Percentiles rank a stretch among this genome's conserved stretches.
Evolutionary conservation across 352 stramenopile genomes (phyloP).

Genomic region (Phytophthora sp.): DNA sequence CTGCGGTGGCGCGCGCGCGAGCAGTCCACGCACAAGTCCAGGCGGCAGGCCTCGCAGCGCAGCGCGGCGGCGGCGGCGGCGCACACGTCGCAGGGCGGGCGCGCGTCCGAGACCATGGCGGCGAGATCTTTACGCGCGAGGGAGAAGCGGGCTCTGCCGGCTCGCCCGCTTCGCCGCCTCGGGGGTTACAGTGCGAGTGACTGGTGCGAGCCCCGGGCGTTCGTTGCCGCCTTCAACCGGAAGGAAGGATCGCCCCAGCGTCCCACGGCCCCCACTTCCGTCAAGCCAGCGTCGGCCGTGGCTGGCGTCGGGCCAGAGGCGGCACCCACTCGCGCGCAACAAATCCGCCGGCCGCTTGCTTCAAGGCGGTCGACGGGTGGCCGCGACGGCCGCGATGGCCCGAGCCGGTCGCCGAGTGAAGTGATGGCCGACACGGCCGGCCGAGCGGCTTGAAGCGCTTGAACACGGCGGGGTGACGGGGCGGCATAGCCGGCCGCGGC

Average conservation of each 20-base stretch:
- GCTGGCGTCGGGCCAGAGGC: too few species aligned
- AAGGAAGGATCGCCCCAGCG: constrained; percentile 25
- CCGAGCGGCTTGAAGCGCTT: not conserved
- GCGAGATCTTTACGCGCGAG: too few species aligned
- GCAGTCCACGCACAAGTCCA: constrained; percentile 53
- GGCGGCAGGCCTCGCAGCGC: constrained; percentile 51
- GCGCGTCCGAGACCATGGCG: too few species aligned
- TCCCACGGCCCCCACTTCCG: too few species aligned
- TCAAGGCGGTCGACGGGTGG: not conserved
- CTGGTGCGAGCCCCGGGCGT: constrained; percentile 20
- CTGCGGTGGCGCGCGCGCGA: constrained; percentile 46
- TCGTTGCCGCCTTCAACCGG: constrained; percentile 20
- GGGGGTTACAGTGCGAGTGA: constrained; percentile 35
- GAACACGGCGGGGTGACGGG: constrained; percentile 1
- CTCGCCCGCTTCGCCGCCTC: constrained; percentile 10
- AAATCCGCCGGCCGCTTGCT: not conserved
- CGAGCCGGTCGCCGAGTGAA: too few species aligned
- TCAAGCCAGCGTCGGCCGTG: not conserved
- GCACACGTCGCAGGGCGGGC: constrained; percentile 68
- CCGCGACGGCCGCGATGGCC: not conserved
- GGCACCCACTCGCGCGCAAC: not conserved
- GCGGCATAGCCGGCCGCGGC: constrained; percentile 11
- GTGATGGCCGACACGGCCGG: too few species aligned
- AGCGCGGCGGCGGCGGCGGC: constrained; percentile 25
- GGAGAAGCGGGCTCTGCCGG: constrained; percentile 23